phyloP scores from a whole-genome alignment of 176 grass and related monocot species.

The Calamus simplicifolius region DNA sequence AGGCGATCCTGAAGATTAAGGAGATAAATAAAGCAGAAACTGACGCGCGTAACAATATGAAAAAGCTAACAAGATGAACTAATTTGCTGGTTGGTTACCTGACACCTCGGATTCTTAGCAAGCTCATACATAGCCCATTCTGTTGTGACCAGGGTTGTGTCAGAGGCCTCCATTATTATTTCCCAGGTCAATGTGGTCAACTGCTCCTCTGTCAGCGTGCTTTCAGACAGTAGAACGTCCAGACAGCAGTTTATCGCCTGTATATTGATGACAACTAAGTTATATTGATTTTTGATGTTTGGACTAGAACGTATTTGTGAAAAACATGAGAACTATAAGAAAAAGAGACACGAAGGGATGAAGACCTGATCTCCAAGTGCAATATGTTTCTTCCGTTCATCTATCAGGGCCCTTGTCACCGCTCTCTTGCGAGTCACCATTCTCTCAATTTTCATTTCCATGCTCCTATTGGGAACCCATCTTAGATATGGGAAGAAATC shows the following conservation, averaged over 20 bases:
- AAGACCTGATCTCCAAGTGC: conserved; percentile 53
- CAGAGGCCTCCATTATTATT: conserved; percentile 57
- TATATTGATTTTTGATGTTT: background rate
- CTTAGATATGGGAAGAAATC: conserved; percentile 91
- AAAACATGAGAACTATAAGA: background rate
- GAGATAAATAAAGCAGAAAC: background rate
- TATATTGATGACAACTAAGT: background rate
- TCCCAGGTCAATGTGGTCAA: conserved; percentile 59
- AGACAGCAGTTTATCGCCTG: conserved; percentile 56
- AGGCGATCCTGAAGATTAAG: conserved; percentile 40
- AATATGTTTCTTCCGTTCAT: conserved; percentile 51
- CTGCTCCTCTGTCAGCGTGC: conserved; percentile 55
- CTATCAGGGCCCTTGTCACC: conserved; percentile 54
- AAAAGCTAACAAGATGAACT: background rate
- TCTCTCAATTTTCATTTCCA: conserved; percentile 40
- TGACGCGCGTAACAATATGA: background rate
- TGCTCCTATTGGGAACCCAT: conserved; percentile 77
- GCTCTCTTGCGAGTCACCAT: conserved; percentile 29
- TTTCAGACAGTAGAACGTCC: conserved; percentile 58
- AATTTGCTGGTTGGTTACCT: conserved; percentile 27
- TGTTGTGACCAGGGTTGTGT: conserved; percentile 60
- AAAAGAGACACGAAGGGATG: background rate
- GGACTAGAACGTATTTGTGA: background rate
- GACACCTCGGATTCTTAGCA: conserved; percentile 52
- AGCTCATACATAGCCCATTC: conserved; percentile 95